Base-by-base conservation (phyloP, 2,329 filamentous ascomycete species). In the Corinectria fuckeliana region DNA sequence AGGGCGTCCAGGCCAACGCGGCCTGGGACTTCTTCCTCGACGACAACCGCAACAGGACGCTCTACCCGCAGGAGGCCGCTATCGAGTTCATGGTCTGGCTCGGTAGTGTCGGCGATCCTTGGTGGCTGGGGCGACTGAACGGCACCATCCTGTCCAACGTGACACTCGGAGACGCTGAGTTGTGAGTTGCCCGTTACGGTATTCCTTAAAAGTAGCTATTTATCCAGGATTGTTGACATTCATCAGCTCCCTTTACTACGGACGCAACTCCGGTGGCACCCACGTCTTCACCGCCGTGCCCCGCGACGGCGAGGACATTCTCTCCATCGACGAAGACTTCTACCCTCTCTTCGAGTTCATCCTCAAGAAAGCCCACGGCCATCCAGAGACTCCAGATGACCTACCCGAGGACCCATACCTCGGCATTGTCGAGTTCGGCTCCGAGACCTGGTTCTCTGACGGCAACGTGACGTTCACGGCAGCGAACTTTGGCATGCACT, bases 1-100 rank as follows among this genome's bases (percentile, higher is more conserved):
- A 56, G 0, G 58, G 50, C 0, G 56, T 59, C 0, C 61, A 65
- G 47, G 65, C 68, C 0, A 70, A 70, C 49, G 68, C 68, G 0
- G 68, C 68, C 1, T 70, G 68, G 68, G 68, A 70, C 7, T 70
- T 70, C n/a, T 70, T 70, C 8, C 59, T 70, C 2, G 68, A 70
- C 4, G 58, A 68, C 30, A 63, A 69, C 13, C 55, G 61, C 2
- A 68, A 69, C 10, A 65, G 50, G 50, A 65, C 68, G 0, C 34
- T 69, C 0, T 70, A 65, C 26, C 59, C 68, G 1, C 68, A 70
- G 11, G 63, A 42, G 45, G 68, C 68, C 0, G 48, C 56, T 9
- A 59, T 70, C 5, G 68, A 70, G 41, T 61, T 70, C 1, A 70
- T 70, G 66, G 65, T 70, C 1, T 70, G 68, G 68, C 9, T 70